Percentiles rank a stretch among this genome's conserved stretches.
Evolutionary conservation across 495 filamentous ascomycete species (phyloP).

Genomic region (Penicillium chermesinum): DNA sequence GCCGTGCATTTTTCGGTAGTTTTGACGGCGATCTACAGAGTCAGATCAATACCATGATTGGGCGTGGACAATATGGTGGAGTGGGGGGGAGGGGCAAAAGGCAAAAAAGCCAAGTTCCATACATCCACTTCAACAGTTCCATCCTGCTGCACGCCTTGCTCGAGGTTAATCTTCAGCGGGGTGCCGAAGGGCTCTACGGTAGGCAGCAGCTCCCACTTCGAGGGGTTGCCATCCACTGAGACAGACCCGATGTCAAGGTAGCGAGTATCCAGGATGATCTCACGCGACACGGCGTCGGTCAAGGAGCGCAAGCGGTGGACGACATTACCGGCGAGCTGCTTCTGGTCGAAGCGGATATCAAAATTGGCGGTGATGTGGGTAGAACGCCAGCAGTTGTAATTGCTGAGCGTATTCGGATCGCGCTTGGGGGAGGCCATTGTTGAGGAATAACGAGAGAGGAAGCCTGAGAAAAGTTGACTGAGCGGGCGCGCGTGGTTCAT

Average conservation of each 20-base stretch:
- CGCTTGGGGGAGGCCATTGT: constrained; percentile 45
- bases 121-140: constrained; percentile 58
- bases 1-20: constrained; percentile 88
- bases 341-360: constrained; percentile 72
- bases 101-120: constrained; percentile 9
- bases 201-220: constrained; percentile 64
- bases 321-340: constrained; percentile 69
- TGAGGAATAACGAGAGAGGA: not conserved
- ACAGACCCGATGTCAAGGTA: constrained; percentile 66
- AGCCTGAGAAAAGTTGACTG: not conserved
- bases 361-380: constrained; percentile 75
- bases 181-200: constrained; percentile 72
- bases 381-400: constrained; percentile 80
- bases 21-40: constrained; percentile 46
- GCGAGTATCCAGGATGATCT: constrained; percentile 85
- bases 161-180: constrained; percentile 68
- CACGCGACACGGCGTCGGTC: constrained; percentile 60
- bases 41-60: constrained; percentile 1
- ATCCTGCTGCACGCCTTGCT: constrained; percentile 56
- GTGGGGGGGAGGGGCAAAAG: not conserved
- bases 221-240: constrained; percentile 52
- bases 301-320: constrained; percentile 65
- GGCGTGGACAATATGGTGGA: not conserved
- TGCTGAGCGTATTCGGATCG: constrained; percentile 89
- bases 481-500: constrained; percentile 6